Conservation (phyloP, 345 rosid genomes). For the Ceriops zippeliana region DNA sequence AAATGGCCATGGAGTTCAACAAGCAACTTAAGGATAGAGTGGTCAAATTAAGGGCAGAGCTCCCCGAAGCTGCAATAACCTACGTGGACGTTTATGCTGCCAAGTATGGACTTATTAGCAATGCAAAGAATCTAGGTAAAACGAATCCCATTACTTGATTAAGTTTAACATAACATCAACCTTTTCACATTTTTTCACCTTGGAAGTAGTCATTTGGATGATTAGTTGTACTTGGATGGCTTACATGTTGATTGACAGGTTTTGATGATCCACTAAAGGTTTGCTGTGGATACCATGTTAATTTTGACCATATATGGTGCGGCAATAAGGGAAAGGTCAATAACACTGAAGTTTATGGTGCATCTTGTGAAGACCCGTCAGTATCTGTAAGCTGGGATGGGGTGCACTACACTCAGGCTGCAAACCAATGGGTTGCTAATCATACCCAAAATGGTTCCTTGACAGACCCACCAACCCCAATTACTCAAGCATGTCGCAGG, state of each 20-base stretch:
- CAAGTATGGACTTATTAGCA: conserved; percentile 65
- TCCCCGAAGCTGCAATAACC: conserved; percentile 62
- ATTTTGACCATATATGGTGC: conserved; percentile 53
- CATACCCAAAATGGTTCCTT: conserved; percentile 56
- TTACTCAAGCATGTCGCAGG: conserved; percentile 59
- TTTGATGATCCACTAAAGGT: conserved; percentile 48
- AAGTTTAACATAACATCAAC: too few species aligned
- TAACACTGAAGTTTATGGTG: conserved; percentile 39
- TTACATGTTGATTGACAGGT: conserved; percentile 28
- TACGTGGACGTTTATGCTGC: conserved; percentile 79
- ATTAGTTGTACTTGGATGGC: not conserved
- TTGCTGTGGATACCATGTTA: conserved; percentile 59
- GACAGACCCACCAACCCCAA: conserved; percentile 58
- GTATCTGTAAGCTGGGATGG: conserved; percentile 53
- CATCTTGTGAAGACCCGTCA: conserved; percentile 48
- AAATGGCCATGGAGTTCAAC: conserved; percentile 73
- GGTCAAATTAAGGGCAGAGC: conserved; percentile 48
- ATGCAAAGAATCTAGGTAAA: conserved; percentile 57
- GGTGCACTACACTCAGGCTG: conserved; percentile 52
- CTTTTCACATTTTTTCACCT: too few species aligned
- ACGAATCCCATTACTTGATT: not conserved
- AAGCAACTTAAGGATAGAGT: conserved; percentile 59
- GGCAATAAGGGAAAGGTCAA: conserved; percentile 43
- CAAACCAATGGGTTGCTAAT: conserved; percentile 63
- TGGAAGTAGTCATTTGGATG: not conserved